Evolutionary conservation across 768 basidiomycete genomes (phyloP), one percentile per base, ranked within the genome.

Genomic region (Botryobasidium botryosum): DNA sequence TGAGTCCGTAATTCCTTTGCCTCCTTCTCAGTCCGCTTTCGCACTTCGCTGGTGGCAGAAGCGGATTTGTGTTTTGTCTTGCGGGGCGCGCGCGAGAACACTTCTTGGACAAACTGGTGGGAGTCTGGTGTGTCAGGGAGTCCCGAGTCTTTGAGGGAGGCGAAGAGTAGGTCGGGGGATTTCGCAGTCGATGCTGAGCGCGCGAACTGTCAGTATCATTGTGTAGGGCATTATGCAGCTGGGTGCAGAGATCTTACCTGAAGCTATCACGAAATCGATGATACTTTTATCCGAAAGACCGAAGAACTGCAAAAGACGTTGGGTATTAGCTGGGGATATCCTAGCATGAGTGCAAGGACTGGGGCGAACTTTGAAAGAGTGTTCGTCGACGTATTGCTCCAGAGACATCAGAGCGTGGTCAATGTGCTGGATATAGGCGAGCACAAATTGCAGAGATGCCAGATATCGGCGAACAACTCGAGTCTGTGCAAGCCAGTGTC

Each of bases 261-360:
- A 77, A 40, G 85, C 85, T 59, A 85, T 67, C 28, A 94, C 79
- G 59, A 78, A 94, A 64, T 87, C 79, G 52, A 87, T 74, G 49
- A 81, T 84, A 51, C 74, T 85, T 51, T 70, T 69, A 62, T 92
- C 83, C 18, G 88, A 77, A 37, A 85, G 70, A 45, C 83, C 83
- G 53, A 91, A 80, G 53, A 88, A 71, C 83, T 86, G 52, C 12
- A 48, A 15, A n/a, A 24, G 8, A n/a, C 2, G 17, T 35, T 39
- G 17, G 26, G 6, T 3, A 21, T 48, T 25, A 50, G 46, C 18
- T 3, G n/a, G 35, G 38, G 18, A n/a, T 37, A n/a, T 32, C 13
- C 10, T 15, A 17, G n/a, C 6, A 24, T 8, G 13, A 36, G 7
- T 4, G 21, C n/a, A 25, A 23, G 24, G 13, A 29, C 12, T 33